Percentiles rank a stretch among this genome's conserved stretches.
These are phyloP conservation scores for Stachybotrys chartarum DNA, from an alignment of 2,329 filamentous ascomycete species.

Conservation along the genomic window DNA sequence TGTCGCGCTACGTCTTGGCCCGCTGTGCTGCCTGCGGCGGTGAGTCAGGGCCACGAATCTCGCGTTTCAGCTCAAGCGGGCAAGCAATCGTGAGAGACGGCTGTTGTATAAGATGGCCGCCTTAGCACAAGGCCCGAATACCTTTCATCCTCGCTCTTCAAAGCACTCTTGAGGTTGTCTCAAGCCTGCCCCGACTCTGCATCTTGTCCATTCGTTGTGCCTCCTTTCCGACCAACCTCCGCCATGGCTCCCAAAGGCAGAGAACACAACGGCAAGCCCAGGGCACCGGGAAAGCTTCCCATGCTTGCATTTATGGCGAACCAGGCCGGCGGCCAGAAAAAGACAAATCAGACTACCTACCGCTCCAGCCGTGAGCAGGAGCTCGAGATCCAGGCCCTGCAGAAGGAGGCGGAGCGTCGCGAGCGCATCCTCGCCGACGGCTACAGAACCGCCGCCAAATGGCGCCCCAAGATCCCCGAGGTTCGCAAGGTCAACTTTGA, in stretches of 20 bases:
- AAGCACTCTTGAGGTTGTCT: background rate
- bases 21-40: background rate
- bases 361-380: slow-evolving; percentile 18
- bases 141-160: background rate
- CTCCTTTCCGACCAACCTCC: background rate
- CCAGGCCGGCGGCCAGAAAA: background rate
- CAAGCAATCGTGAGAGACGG: too few species aligned
- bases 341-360: background rate
- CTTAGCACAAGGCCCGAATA: too few species aligned
- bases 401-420: slow-evolving; percentile 28
- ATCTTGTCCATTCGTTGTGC: background rate
- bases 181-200: background rate
- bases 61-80: too few species aligned
- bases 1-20: background rate
- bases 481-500: slow-evolving; percentile 34
- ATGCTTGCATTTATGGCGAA: background rate
- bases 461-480: slow-evolving; percentile 31
- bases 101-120: background rate
- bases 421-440: slow-evolving; percentile 27
- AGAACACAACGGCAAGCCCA: background rate
- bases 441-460: slow-evolving; percentile 27
- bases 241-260: background rate
- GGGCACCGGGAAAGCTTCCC: background rate
- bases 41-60: background rate
- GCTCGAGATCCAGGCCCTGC: slow-evolving; percentile 18